A percentile compares a stretch with the other conserved stretches of the same genome.
These are phyloP conservation scores for Areca catechu DNA, from an alignment of 176 grass and related monocot species.

Conservation along the genomic window DNA sequence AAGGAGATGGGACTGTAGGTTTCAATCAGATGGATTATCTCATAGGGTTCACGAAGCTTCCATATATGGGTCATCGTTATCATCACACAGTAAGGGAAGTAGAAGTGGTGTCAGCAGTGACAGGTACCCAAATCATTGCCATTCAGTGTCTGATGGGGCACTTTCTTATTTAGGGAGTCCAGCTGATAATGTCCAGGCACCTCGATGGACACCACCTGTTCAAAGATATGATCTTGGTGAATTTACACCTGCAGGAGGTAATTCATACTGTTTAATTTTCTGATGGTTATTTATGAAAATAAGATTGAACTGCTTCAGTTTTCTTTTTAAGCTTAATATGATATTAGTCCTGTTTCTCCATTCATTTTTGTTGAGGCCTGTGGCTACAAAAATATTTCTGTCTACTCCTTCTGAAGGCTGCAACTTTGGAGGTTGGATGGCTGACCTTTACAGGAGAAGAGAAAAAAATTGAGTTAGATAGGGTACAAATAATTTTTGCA, in stretches of 20 bases:
- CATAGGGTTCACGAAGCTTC: constrained; percentile 45
- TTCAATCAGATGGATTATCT: constrained; percentile 49
- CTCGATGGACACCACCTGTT: constrained; percentile 71
- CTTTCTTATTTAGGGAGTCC: constrained; percentile 87
- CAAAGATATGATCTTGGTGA: constrained; percentile 85
- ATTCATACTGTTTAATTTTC: background rate
- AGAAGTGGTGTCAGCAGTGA: constrained; percentile 49
- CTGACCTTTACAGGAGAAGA: too few relatives aligned
- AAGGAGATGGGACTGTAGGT: constrained; percentile 59
- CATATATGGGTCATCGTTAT: constrained; percentile 37
- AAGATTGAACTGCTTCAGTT: too few relatives aligned
- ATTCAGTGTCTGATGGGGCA: constrained; percentile 89
- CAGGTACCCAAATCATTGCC: constrained; percentile 61
- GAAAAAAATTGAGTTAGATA: too few relatives aligned
- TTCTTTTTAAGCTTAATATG: too few relatives aligned
- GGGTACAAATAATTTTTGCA: too few relatives aligned
- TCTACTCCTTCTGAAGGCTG: too few relatives aligned
- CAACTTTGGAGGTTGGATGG: too few relatives aligned
- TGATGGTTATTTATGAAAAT: too few relatives aligned
- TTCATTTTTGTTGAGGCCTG: too few relatives aligned
- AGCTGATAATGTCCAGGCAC: constrained; percentile 60
- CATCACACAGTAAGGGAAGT: constrained; percentile 61
- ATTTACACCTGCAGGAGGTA: constrained; percentile 76
- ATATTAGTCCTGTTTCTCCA: too few relatives aligned
- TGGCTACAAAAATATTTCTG: too few relatives aligned